Evolutionary conservation across 768 basidiomycete genomes (phyloP).

Genomic region (Guyanaporus albipodus): DNA sequence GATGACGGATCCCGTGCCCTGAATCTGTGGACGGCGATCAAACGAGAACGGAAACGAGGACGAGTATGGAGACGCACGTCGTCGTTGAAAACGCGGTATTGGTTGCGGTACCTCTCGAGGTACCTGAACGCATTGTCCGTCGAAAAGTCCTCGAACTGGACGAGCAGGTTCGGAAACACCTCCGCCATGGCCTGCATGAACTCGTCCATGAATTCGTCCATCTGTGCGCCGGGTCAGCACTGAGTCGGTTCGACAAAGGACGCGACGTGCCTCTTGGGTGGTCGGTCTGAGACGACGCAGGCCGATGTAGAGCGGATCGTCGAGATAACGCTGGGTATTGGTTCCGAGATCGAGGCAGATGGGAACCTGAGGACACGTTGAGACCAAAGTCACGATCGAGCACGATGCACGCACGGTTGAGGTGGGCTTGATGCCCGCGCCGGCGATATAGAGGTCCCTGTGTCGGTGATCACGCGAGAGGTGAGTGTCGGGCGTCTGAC

Average conservation of each 20-base stretch:
- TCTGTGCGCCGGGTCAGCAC: slow-evolving; percentile 36
- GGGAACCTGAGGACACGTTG: slow-evolving; percentile 42
- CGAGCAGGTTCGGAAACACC: slow-evolving; percentile 60
- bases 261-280: slow-evolving; percentile 39
- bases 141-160: slow-evolving; percentile 79
- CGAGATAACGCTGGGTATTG: slow-evolving; percentile 60
- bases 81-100: slow-evolving; percentile 66
- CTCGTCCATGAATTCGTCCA: slow-evolving; percentile 71
- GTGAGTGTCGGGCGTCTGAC: no score
- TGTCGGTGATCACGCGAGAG: neutral
- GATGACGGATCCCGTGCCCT: slow-evolving; percentile 73
- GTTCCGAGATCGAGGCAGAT: slow-evolving; percentile 76
- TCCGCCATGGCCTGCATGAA: slow-evolving; percentile 68
- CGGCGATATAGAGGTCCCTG: slow-evolving; percentile 66
- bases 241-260: neutral
- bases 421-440: slow-evolving; percentile 57
- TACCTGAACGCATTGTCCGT: slow-evolving; percentile 77
- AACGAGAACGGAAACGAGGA: neutral
- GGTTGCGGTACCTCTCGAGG: slow-evolving; percentile 56
- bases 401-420: slow-evolving; percentile 33
- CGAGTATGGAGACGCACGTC: slow-evolving; percentile 52
- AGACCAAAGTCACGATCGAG: no score
- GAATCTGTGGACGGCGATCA: slow-evolving; percentile 39
- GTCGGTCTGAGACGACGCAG: slow-evolving; percentile 52
- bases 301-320: slow-evolving; percentile 76